phyloP scores from a whole-genome alignment of 83 land plant species.

The Isoetes engelmannii region DNA sequence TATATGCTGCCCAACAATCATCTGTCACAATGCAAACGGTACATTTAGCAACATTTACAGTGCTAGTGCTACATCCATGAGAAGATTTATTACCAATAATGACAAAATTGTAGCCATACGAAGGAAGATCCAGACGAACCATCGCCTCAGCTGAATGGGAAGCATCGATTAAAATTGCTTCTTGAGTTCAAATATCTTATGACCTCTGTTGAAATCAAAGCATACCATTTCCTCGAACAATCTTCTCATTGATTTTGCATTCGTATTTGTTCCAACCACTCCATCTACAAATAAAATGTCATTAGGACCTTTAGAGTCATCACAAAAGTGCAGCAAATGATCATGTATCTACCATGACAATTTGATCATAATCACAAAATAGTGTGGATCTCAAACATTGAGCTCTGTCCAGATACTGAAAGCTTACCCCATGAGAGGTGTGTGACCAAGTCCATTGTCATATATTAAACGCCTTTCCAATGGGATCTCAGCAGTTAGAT shows the following conservation, averaged over 20 bases:
- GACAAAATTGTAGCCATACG: slow-evolving; percentile 11
- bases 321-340: no score
- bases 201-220: background rate
- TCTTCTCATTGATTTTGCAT: slow-evolving; percentile 18
- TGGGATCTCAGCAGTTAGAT: background rate
- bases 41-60: background rate
- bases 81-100: slow-evolving; percentile 4
- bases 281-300: slow-evolving; percentile 1
- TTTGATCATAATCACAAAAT: no score
- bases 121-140: slow-evolving; percentile 11
- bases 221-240: slow-evolving; percentile 8
- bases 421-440: background rate
- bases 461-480: background rate
- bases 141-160: background rate
- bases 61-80: background rate
- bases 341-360: no score
- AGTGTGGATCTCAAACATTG: no score
- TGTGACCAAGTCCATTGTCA: background rate
- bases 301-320: background rate
- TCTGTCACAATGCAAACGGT: slow-evolving; percentile 1
- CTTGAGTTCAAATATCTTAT: background rate
- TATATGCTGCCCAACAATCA: slow-evolving; percentile 19
- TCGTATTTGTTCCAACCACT: slow-evolving; percentile 18
- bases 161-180: background rate
- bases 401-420: background rate